A percentile compares a stretch with the other conserved stretches of the same genome.
Conservation (phyloP, 306 rosid species). For the Trichosanthes truncata region DNA sequence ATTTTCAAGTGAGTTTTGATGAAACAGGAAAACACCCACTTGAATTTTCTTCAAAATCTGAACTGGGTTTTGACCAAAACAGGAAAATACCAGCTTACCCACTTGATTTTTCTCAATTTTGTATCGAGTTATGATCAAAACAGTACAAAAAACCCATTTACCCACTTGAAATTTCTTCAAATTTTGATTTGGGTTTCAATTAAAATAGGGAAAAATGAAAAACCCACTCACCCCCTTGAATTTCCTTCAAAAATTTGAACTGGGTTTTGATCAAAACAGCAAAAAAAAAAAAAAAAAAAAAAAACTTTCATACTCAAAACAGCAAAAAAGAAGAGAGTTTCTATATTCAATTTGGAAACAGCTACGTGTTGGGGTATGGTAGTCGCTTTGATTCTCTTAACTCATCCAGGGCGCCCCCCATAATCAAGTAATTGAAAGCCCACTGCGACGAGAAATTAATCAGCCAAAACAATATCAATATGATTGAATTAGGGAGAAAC, state of each 20-base stretch:
- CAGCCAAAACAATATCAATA: too few species aligned
- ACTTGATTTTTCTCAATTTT: not conserved
- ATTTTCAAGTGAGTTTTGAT: not conserved
- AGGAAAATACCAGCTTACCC: not conserved
- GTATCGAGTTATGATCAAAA: not conserved
- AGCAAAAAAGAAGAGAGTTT: too few species aligned
- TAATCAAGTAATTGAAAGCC: too few species aligned
- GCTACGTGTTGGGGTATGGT: too few species aligned
- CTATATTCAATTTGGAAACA: too few species aligned
- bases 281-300: too few species aligned
- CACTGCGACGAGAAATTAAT: too few species aligned
- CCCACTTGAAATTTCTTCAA: not conserved
- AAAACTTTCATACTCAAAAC: too few species aligned
- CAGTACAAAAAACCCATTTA: not conserved
- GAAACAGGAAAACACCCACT: not conserved
- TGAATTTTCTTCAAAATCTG: not conserved
- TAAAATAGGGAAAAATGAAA: not conserved
- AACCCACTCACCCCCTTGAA: not conserved
- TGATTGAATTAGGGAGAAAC: too few species aligned
- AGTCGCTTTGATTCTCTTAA: too few species aligned
- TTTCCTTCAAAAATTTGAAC: not conserved
- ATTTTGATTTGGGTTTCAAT: not conserved
- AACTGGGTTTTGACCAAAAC: not conserved
- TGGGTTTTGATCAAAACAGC: too few species aligned
- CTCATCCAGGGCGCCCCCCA: too few species aligned